A percentile compares a stretch with the other conserved stretches of the same genome.
Evolutionary conservation across 129 eudicot species (phyloP).

Genomic region (Smallanthus sonchifolius): DNA sequence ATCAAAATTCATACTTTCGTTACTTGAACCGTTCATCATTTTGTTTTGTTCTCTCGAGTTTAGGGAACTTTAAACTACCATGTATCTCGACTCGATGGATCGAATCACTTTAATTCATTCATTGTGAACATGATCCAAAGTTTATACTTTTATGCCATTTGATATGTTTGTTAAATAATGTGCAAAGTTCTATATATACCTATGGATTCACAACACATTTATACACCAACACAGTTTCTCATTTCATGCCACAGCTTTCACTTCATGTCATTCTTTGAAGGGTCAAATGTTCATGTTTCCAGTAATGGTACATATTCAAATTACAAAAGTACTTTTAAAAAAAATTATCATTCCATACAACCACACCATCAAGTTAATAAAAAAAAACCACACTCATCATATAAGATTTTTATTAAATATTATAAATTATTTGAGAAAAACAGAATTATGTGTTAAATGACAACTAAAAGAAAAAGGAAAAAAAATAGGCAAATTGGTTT

Average conservation of each 20-base stretch:
- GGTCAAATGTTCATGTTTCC: neutral
- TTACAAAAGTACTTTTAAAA: conserved; percentile 14
- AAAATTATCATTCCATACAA: too few species aligned
- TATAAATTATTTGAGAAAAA: too few species aligned
- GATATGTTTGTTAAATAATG: neutral
- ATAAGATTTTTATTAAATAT: too few species aligned
- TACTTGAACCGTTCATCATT: neutral
- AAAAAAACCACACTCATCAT: neutral
- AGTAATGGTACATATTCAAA: conserved; percentile 2
- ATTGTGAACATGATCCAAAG: conserved; percentile 11
- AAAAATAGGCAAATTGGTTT: too few species aligned
- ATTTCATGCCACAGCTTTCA: conserved; percentile 26
- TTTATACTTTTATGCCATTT: neutral
- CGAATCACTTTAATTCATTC: neutral
- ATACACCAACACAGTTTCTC: conserved; percentile 26
- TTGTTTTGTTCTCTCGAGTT: neutral
- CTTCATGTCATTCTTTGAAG: conserved; percentile 29
- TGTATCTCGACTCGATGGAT: neutral
- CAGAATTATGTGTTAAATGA: too few species aligned
- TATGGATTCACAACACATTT: conserved; percentile 28
- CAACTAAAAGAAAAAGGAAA: too few species aligned
- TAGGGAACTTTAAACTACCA: neutral
- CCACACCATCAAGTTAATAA: too few species aligned
- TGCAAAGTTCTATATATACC: neutral
- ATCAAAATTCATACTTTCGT: neutral